A percentile compares a stretch with the other conserved stretches of the same genome.
Evolutionary conservation across 768 basidiomycete genomes (phyloP).

Genomic region (Epithele typhae): DNA sequence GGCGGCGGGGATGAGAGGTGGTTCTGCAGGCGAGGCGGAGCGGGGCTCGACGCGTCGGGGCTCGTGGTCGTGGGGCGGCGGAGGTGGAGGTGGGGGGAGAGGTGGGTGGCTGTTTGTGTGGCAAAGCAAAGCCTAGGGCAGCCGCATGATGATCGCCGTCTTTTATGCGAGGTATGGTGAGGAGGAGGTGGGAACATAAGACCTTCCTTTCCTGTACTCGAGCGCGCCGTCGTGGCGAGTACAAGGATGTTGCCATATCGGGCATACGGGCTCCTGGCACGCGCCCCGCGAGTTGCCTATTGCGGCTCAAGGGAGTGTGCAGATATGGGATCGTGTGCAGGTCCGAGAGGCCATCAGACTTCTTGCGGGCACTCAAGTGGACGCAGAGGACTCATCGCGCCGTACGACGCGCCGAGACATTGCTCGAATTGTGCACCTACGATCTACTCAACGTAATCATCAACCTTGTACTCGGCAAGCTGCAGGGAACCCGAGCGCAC

Average conservation of each 20-base stretch:
- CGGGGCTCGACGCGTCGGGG: not conserved
- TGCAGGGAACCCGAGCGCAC: not conserved
- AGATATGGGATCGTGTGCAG: slow-evolving; percentile 1
- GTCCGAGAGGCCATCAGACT: slow-evolving; percentile 6
- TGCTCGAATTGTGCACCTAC: too few relatives aligned
- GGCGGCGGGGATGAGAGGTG: not conserved
- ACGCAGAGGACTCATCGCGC: too few relatives aligned
- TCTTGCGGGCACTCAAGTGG: not conserved
- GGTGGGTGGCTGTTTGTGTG: slow-evolving; percentile 1
- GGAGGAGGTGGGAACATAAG: slow-evolving; percentile 4
- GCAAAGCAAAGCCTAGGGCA: slow-evolving; percentile 11
- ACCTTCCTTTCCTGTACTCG: slow-evolving; percentile 9
- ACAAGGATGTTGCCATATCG: slow-evolving; percentile 11
- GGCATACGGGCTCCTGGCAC: slow-evolving; percentile 10
- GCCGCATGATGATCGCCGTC: not conserved
- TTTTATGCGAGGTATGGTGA: slow-evolving; percentile 5
- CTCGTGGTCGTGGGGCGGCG: not conserved
- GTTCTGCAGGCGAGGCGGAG: not conserved
- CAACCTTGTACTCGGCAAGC: too few relatives aligned
- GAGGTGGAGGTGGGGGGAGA: not conserved
- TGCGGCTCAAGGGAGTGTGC: slow-evolving; percentile 11
- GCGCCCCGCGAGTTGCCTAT: slow-evolving; percentile 5
- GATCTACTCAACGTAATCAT: too few relatives aligned
- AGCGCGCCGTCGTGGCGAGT: not conserved
- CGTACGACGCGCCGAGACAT: too few relatives aligned